Evolutionary conservation across 306 rosid species (phyloP).

Genomic region (Calophaca sinica): DNA sequence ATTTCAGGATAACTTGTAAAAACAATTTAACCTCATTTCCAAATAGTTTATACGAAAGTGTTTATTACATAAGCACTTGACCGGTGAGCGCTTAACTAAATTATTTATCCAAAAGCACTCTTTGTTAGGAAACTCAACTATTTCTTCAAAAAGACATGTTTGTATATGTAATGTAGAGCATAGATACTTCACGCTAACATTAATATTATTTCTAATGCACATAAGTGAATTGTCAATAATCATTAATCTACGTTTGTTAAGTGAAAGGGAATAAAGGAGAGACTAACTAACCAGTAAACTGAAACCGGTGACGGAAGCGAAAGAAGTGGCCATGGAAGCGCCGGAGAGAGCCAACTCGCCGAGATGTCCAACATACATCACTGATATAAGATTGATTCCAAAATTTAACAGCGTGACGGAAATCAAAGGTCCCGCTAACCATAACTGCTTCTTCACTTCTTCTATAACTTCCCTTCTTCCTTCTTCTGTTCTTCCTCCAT

Average conservation of each 20-base stretch:
- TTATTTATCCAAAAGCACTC: too few relatives aligned
- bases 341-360: conserved; percentile 72
- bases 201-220: neutral
- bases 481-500: neutral
- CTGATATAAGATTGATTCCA: conserved; percentile 58
- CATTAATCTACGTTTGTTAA: neutral
- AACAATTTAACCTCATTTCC: too few relatives aligned
- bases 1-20: too few relatives aligned
- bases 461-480: conserved; percentile 41
- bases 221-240: neutral
- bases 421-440: conserved; percentile 78
- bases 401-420: conserved; percentile 56
- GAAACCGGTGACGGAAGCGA: conserved; percentile 75
- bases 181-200: neutral
- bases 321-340: conserved; percentile 81
- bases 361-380: conserved; percentile 82
- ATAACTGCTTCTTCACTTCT: conserved; percentile 72
- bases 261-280: neutral
- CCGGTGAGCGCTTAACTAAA: too few relatives aligned
- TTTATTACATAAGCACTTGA: too few relatives aligned
- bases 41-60: too few relatives aligned
- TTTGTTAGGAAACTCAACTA: too few relatives aligned
- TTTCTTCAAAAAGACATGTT: neutral
- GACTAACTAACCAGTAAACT: conserved; percentile 63
- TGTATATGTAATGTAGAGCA: too few relatives aligned